Base-by-base conservation (phyloP, 2,329 filamentous ascomycete species). In the Alternaria arborescens region DNA sequence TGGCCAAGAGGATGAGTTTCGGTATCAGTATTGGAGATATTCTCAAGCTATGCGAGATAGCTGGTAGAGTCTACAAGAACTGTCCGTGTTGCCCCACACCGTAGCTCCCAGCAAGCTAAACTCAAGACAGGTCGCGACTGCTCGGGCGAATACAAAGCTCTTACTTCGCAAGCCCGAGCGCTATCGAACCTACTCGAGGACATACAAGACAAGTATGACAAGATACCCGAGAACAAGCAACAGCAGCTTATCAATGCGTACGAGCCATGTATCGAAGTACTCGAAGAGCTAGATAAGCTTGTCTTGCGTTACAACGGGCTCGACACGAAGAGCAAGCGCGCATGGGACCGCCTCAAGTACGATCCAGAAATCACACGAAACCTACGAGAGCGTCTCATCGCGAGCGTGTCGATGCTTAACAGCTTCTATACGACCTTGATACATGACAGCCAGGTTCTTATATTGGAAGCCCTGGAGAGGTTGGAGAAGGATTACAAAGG, bases 331-430 rank as follows among this genome's bases (percentile, higher is more conserved):
- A 70, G 59, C 57, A 73, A 71, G 54, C 62, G 73, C 34, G 63
- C 69, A 8, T 77, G 71, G 71, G 72, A 77, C 42, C 67, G 74
- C 14, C 28, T 76, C 41, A 71, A 66, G 55, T 77, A 69, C 66
- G 74, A 75, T 28, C 66, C 72, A 5, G 63, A 71, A 6, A 65
- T 58, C n/a, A 68, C 64, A 2, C 60, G 58, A 16, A 60, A 61
- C 16, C 46, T 77, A 14, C 67, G 71, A 4, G 67, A 67, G 22
- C 69, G 70, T 5, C 60, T 77, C 5, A 66, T 65, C n/a, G 58
- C 68, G 20, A 71, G 61, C 36, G 69, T 73, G 10, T 53, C 59
- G 3, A 67, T 73, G 64, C 66, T 77, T 8, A 73, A 69, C 32
- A 47, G 53, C 12, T 77, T 77, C 58, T 76, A 74, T 22, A 69